phyloP scores from a whole-genome alignment of 345 rosid genomes.

The Eucalyptus regnans region DNA sequence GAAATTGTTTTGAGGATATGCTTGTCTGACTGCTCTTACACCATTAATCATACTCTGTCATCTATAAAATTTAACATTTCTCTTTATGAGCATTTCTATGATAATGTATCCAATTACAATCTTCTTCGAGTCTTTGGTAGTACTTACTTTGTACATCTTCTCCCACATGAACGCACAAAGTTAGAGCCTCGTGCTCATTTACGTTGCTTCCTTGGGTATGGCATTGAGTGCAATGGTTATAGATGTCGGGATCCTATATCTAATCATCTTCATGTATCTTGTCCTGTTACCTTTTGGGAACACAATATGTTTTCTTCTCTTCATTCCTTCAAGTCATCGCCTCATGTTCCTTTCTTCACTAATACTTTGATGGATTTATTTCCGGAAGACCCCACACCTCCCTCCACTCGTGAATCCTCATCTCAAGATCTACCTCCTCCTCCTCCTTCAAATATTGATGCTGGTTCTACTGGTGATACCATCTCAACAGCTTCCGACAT shows the following conservation, averaged over 20 bases:
- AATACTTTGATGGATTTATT: neutral
- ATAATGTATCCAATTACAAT: neutral
- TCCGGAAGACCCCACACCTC: neutral
- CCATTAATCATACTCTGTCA: neutral
- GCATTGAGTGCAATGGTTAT: neutral
- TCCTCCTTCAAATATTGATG: neutral
- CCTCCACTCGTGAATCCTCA: neutral
- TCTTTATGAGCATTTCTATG: neutral
- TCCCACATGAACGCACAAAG: neutral
- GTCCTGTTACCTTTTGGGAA: neutral
- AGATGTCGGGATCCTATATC: neutral
- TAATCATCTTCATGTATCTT: neutral
- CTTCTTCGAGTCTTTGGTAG: neutral
- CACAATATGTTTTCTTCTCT: neutral
- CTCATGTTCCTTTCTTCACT: neutral
- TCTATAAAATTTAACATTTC: neutral
- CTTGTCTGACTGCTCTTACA: neutral
- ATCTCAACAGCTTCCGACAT: rapidly evolving
- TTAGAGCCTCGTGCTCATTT: neutral
- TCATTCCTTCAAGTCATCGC: no score
- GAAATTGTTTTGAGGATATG: neutral
- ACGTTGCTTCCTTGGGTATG: neutral
- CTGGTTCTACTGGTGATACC: rapidly evolving
- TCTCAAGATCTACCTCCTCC: neutral
- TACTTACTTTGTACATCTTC: neutral